Percentiles rank a stretch among this genome's conserved stretches.
phyloP scores from a whole-genome alignment of 1,284 basidiomycete genomes.

The Austroboletus novae-zelandiae region DNA sequence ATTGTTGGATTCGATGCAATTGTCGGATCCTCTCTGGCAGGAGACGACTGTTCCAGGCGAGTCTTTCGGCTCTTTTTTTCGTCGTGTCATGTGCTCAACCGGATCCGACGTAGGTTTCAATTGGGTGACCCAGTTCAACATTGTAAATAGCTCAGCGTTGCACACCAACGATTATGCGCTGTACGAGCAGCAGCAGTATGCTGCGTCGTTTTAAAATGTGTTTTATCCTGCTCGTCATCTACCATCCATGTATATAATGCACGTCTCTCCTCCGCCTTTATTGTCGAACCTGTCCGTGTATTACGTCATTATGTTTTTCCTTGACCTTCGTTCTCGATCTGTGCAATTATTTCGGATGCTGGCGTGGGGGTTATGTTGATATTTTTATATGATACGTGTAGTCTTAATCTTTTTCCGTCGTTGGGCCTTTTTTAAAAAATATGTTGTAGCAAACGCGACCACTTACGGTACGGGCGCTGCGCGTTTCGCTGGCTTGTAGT shows the following conservation, averaged over 20 bases:
- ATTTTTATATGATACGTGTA: not conserved
- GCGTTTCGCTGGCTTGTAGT: too few relatives aligned
- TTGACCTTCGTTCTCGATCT: not conserved
- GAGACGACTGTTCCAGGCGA: conserved; percentile 52
- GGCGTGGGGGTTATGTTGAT: not conserved
- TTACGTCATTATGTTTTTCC: not conserved
- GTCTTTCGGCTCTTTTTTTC: conserved; percentile 10
- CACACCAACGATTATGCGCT: conserved; percentile 30
- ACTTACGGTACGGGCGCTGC: not conserved
- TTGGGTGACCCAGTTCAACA: conserved; percentile 40
- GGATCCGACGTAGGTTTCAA: conserved; percentile 32
- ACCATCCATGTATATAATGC: not conserved
- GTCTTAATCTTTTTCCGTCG: not conserved
- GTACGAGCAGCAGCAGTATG: conserved; percentile 24
- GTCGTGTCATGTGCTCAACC: not conserved
- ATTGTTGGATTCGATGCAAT: conserved; percentile 59
- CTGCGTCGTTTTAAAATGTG: conserved; percentile 10
- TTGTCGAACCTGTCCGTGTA: not conserved
- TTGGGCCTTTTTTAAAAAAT: not conserved
- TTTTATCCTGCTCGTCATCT: not conserved
- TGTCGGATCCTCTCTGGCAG: conserved; percentile 53
- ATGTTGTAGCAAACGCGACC: not conserved
- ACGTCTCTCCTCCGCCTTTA: not conserved
- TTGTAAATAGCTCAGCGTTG: conserved; percentile 10
- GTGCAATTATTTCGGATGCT: not conserved